Base-by-base conservation (phyloP, 2,329 filamentous ascomycete genomes). In the Ustulina deusta region DNA sequence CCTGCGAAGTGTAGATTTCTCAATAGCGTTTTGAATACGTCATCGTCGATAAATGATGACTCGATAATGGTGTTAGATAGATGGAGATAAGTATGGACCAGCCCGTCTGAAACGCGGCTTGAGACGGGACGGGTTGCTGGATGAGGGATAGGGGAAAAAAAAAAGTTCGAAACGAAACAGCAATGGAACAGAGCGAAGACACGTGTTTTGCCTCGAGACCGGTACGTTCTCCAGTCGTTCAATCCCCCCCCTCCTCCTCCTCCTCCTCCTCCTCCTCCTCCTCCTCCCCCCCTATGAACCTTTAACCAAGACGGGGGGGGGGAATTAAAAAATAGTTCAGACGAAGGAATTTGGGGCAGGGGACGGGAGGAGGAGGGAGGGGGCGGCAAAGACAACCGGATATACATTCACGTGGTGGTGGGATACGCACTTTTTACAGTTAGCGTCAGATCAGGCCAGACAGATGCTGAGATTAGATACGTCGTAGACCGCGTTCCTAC, bases 41-140 rank as follows among this genome's bases (percentile, higher is more conserved):
- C 38, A 61, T 61, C 27, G 15, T 15, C 5, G 11, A 46, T 15
- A 52, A 17, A 40, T 40, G 22, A 40, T 36, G 48, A n/a, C 29
- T 11, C 10, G 48, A 61, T 56, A 48, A 60, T n/a, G 38, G 10
- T n/a, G 51, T 57, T 3, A 13, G 29, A 20, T 11, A 4, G 27
- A 52, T 15, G 59, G 51, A 52, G 59, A 63, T 63, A 63, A 59
- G 65, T 40, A 58, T 49, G 42, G n/a, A 20, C 36, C 54, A 20
- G 22, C 4, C 49, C 29, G 27, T 56, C 59, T 69, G 66, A 69
- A 69, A 69, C 62, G 58, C 66, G 62, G 63, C 52, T 66, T 61
- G 63, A 65, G 61, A 65, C 61, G 56, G 32, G 52, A 55, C 34
- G 34, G 29, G n/a, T 52, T 52, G 13, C 5, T 3, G 22, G 20